phyloP scores from a whole-genome alignment of 2,329 filamentous ascomycete species.

The Lachnellula arida region DNA sequence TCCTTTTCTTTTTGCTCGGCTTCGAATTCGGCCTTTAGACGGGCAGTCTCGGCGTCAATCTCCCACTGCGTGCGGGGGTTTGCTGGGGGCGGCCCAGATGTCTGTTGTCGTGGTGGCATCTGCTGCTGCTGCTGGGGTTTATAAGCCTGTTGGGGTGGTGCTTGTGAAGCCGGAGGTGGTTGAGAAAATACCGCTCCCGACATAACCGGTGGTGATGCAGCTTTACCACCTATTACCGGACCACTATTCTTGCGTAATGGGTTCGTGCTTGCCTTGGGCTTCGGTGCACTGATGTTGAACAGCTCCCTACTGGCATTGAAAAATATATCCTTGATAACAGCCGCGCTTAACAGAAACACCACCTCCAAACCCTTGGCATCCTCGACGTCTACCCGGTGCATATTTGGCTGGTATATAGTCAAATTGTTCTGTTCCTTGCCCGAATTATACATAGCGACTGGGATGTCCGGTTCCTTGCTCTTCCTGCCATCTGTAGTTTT shows the following conservation, averaged over 20 bases:
- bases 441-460: conserved; percentile 78
- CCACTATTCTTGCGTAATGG: conserved; percentile 28
- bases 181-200: conserved; percentile 21
- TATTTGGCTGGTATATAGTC: conserved; percentile 89
- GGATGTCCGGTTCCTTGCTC: conserved; percentile 91
- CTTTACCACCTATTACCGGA: conserved; percentile 21
- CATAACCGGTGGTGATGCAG: conserved; percentile 22
- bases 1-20: conserved; percentile 42
- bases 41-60: conserved; percentile 72
- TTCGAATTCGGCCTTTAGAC: conserved; percentile 54
- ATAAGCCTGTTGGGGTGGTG: conserved; percentile 12
- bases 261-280: conserved; percentile 19
- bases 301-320: conserved; percentile 62
- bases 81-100: conserved; percentile 16
- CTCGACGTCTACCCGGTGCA: conserved; percentile 85
- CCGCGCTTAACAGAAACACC: conserved; percentile 60
- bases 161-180: conserved; percentile 19
- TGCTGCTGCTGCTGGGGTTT: conserved; percentile 19
- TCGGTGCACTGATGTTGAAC: conserved; percentile 65
- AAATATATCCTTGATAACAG: conserved; percentile 62
- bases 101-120: conserved; percentile 6
- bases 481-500: conserved; percentile 69
- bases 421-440: conserved; percentile 56
- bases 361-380: conserved; percentile 92
- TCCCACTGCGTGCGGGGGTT: conserved; percentile 36